Percentiles rank a stretch among this genome's conserved stretches.
Conservation (phyloP, 352 stramenopile species). For the Pythium monospermum region DNA sequence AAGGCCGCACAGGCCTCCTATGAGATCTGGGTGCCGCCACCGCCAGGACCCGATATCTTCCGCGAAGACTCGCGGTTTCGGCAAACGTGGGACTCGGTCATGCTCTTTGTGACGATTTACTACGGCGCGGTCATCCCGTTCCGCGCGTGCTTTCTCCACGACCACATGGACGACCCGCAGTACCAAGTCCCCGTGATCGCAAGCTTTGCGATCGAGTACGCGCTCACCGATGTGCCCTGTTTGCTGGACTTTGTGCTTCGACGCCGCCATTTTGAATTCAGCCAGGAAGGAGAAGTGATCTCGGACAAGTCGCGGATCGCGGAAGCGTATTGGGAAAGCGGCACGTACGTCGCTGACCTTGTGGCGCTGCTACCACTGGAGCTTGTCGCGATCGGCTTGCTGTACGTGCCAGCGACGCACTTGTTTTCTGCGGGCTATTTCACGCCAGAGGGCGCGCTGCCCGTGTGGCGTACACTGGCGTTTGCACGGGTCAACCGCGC, state of each 20-base stretch:
- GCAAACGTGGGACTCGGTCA: constrained; percentile 24
- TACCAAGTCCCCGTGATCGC: background rate
- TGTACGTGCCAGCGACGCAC: too few relatives aligned
- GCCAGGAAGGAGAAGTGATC: constrained; percentile 36
- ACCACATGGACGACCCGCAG: constrained; percentile 18
- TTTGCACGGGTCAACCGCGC: constrained; percentile 58
- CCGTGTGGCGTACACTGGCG: too few relatives aligned
- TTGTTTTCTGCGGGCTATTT: too few relatives aligned
- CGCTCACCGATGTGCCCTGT: constrained; percentile 34
- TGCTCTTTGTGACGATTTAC: constrained; percentile 32
- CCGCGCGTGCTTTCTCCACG: constrained; percentile 29
- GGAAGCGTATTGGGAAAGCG: constrained; percentile 37
- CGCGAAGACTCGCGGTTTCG: constrained; percentile 29
- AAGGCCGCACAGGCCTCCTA: too few relatives aligned
- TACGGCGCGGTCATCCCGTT: constrained; percentile 34
- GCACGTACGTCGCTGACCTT: constrained; percentile 43
- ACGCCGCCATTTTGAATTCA: constrained; percentile 49
- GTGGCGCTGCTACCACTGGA: constrained; percentile 42
- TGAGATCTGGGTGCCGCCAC: constrained; percentile 31
- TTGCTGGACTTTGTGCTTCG: constrained; percentile 56
- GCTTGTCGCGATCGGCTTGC: constrained; percentile 10
- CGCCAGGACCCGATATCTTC: constrained; percentile 19
- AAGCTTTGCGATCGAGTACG: constrained; percentile 39
- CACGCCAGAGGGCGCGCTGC: too few relatives aligned
- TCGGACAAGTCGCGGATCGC: constrained; percentile 30